These are phyloP conservation scores for Suillus paluster DNA, from an alignment of 768 basidiomycete species.

Conservation along the genomic window DNA sequence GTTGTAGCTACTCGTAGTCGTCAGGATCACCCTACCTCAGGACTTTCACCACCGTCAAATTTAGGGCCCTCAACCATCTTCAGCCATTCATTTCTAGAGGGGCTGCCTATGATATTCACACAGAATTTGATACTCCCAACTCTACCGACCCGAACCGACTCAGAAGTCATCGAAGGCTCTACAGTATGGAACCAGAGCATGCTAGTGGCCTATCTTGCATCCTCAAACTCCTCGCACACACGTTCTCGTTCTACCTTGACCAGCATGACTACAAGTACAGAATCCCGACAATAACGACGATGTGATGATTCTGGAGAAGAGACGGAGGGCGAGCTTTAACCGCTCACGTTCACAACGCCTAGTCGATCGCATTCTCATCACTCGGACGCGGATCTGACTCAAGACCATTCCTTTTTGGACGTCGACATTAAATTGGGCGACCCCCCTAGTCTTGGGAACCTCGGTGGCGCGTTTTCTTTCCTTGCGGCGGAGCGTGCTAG, in stretches of 20 bases:
- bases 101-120: conserved; percentile 21
- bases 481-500: conserved; percentile 71
- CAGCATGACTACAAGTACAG: conserved; percentile 16
- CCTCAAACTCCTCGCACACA: too few relatives aligned
- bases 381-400: conserved; percentile 7
- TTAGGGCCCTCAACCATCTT: conserved; percentile 63
- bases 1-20: conserved; percentile 3
- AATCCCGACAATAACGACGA: background rate
- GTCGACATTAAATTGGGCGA: conserved; percentile 34
- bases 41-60: conserved; percentile 68
- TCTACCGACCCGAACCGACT: conserved; percentile 37
- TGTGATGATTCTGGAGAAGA: conserved; percentile 33
- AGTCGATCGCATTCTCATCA: too few relatives aligned
- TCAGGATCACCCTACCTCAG: conserved; percentile 74
- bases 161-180: too few relatives aligned
- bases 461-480: conserved; percentile 77
- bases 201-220: too few relatives aligned
- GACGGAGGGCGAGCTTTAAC: too few relatives aligned
- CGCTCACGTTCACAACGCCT: too few relatives aligned
- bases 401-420: conserved; percentile 15
- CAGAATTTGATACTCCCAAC: conserved; percentile 25
- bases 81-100: conserved; percentile 47
- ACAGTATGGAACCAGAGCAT: too few relatives aligned
- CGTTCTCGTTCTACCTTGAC: background rate
- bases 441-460: conserved; percentile 70